phyloP scores from a whole-genome alignment of 176 grass and related monocot species.

The Rhynchospora pubera region DNA sequence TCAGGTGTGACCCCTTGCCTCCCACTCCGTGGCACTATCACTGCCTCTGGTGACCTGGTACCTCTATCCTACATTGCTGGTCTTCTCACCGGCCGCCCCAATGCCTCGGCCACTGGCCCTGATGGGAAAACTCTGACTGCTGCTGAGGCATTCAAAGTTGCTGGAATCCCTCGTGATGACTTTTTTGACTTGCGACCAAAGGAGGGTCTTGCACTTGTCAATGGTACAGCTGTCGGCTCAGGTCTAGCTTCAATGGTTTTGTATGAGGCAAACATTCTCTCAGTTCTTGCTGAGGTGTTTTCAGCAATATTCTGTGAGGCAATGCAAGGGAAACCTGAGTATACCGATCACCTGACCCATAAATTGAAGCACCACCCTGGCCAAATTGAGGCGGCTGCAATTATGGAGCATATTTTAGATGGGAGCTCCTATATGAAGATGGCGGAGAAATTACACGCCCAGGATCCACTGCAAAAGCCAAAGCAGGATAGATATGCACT shows the following conservation, averaged over 20 bases:
- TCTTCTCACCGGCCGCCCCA: conserved; percentile 61
- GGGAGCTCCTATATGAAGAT: conserved; percentile 91
- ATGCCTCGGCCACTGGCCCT: conserved; percentile 44
- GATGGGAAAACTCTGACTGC: conserved; percentile 54
- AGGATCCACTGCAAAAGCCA: conserved; percentile 77
- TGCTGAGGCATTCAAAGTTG: conserved; percentile 62
- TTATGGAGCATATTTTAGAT: conserved; percentile 86
- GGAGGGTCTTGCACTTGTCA: conserved; percentile 90
- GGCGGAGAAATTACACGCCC: conserved; percentile 67
- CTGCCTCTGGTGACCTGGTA: conserved; percentile 67
- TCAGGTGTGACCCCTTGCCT: conserved; percentile 67
- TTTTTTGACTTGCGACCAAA: conserved; percentile 94
- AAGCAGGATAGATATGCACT: conserved; percentile 95
- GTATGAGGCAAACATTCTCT: conserved; percentile 64
- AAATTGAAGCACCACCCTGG: conserved; percentile 96
- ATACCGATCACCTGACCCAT: conserved; percentile 85
- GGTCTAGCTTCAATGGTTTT: conserved; percentile 72
- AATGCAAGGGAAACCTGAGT: conserved; percentile 88
- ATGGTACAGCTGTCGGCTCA: conserved; percentile 84
- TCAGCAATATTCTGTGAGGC: conserved; percentile 88
- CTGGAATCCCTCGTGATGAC: conserved; percentile 48
- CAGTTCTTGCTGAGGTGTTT: conserved; percentile 58
- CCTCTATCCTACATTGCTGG: conserved; percentile 82
- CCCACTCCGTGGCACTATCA: conserved; percentile 74
- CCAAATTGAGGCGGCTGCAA: conserved; percentile 81